These are phyloP conservation scores for Geranium rotundifolium DNA, from an alignment of 345 rosid species.

Conservation along the genomic window DNA sequence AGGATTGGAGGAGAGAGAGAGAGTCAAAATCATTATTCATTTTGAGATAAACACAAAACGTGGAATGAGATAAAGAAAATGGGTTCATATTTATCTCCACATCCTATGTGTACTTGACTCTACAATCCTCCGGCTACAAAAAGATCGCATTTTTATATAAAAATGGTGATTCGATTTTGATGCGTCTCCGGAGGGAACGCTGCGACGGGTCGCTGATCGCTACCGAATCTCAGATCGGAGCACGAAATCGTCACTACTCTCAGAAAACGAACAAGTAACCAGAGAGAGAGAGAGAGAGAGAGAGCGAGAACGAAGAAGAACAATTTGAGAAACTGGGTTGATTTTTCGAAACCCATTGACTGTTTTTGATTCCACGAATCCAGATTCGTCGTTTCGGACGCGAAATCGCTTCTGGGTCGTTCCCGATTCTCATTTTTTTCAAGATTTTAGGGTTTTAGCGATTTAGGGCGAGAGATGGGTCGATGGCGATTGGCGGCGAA, in stretches of 20 bases:
- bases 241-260: too few species aligned
- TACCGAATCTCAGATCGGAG: too few species aligned
- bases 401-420: background rate
- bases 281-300: background rate
- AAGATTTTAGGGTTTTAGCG: background rate
- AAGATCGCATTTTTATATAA: background rate
- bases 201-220: too few species aligned
- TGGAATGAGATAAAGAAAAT: background rate
- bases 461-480: background rate
- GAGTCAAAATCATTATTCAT: background rate
- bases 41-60: background rate
- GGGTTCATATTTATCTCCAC: too few species aligned
- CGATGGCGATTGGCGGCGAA: too few species aligned
- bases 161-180: too few species aligned
- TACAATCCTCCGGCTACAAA: too few species aligned
- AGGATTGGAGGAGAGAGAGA: too few species aligned
- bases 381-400: background rate
- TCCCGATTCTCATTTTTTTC: background rate
- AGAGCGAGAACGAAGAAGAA: background rate
- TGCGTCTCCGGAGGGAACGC: too few species aligned
- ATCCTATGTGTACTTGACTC: too few species aligned
- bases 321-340: background rate
- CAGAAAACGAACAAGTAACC: background rate
- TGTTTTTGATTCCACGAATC: background rate
- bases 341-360: background rate